A percentile compares a stretch with the other conserved stretches of the same genome.
Conservation (phyloP, 176 grass and related monocot genomes). For the Chloris gayana region DNA sequence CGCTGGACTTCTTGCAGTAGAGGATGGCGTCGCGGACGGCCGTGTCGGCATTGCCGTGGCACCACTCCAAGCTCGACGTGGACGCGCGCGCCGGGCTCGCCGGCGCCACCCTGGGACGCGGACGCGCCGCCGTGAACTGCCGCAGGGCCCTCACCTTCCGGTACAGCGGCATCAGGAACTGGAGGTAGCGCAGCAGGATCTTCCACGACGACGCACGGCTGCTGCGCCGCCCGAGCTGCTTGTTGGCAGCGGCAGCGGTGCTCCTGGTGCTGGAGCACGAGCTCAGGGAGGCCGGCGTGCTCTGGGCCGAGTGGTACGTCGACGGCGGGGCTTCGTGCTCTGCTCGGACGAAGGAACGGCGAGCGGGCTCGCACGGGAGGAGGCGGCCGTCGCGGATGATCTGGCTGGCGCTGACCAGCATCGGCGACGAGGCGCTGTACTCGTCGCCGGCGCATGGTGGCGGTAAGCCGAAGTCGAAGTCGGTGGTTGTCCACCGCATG, state of each 20-base stretch:
- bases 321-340: background rate
- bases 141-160: slow-evolving; percentile 61
- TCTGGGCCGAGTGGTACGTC: slow-evolving; percentile 65
- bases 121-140: background rate
- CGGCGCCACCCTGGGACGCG: slow-evolving; percentile 18
- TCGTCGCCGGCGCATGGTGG: background rate
- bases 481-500: slow-evolving; percentile 67
- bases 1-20: slow-evolving; percentile 94
- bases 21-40: slow-evolving; percentile 93
- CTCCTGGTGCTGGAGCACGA: slow-evolving; percentile 33
- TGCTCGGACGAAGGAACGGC: background rate
- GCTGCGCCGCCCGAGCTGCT: background rate
- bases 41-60: slow-evolving; percentile 74
- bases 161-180: slow-evolving; percentile 76
- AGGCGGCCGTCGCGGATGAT: slow-evolving; percentile 63
- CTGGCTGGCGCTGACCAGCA: slow-evolving; percentile 47
- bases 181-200: slow-evolving; percentile 68
- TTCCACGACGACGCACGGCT: slow-evolving; percentile 60
- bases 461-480: slow-evolving; percentile 51
- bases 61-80: slow-evolving; percentile 60
- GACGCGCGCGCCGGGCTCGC: slow-evolving; percentile 46
- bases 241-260: slow-evolving; percentile 2
- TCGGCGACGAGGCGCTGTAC: background rate
- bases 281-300: slow-evolving; percentile 54
- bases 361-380: slow-evolving; percentile 33